These are phyloP conservation scores for Coniochaeta sp. DNA, from an alignment of 2,329 filamentous ascomycete species.

Conservation along the genomic window DNA sequence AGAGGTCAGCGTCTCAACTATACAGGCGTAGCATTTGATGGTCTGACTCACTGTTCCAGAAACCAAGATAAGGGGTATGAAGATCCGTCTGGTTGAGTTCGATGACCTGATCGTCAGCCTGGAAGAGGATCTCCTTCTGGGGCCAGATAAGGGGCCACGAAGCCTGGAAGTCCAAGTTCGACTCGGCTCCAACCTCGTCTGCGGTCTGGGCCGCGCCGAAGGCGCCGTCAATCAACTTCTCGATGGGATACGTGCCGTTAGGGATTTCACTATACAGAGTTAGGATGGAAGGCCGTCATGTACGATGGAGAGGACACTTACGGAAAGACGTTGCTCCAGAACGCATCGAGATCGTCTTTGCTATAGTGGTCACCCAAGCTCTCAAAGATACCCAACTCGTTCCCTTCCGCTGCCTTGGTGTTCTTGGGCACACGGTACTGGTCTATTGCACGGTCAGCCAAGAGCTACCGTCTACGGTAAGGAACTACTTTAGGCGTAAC, in stretches of 20 bases:
- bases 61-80: constrained; percentile 6
- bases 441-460: constrained; percentile 1
- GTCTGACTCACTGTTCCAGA: constrained; percentile 13
- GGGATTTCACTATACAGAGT: neutral
- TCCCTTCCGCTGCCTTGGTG: constrained; percentile 5
- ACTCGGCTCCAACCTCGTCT: constrained; percentile 21
- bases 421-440: constrained; percentile 12
- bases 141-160: constrained; percentile 41
- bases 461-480: neutral
- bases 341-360: constrained; percentile 13
- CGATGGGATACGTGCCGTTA: neutral
- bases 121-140: constrained; percentile 25
- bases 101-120: constrained; percentile 13
- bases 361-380: constrained; percentile 14
- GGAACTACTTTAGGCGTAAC: neutral
- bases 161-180: constrained; percentile 38
- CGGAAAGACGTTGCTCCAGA: constrained; percentile 7
- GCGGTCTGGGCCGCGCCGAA: constrained; percentile 1
- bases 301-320: neutral
- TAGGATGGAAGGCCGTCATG: neutral
- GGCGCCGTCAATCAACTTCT: constrained; percentile 1
- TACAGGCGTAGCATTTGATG: constrained; percentile 16
- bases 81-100: constrained; percentile 7
- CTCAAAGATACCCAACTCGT: constrained; percentile 17
- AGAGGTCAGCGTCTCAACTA: neutral